A percentile compares a stretch with the other conserved stretches of the same genome.
phyloP scores from a whole-genome alignment of 164 flowering plant genomes.

The Paratinospora sagittata region DNA sequence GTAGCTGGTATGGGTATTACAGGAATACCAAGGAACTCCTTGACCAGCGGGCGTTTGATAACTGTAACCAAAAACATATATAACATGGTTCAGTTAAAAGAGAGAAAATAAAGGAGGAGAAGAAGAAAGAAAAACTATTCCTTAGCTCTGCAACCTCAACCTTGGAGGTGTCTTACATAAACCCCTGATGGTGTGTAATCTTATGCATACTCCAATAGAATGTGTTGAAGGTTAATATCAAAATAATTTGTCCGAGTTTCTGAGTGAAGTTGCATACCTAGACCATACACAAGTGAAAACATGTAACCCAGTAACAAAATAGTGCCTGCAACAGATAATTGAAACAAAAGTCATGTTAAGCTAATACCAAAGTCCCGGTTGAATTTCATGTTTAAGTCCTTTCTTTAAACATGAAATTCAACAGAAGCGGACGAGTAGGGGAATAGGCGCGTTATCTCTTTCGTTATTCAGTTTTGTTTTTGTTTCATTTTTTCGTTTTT shows the following conservation, averaged over 20 bases:
- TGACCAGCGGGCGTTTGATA: slow-evolving; percentile 42
- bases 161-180: too few species aligned
- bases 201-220: too few species aligned
- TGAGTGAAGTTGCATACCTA: slow-evolving; percentile 22
- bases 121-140: too few species aligned
- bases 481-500: too few species aligned
- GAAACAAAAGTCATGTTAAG: neutral
- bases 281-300: slow-evolving; percentile 44
- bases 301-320: slow-evolving; percentile 58
- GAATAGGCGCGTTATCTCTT: too few species aligned
- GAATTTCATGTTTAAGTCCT: neutral
- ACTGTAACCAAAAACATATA: slow-evolving; percentile 23
- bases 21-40: slow-evolving; percentile 36
- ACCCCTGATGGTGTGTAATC: too few species aligned
- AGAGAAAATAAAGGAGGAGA: neutral
- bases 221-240: neutral
- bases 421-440: too few species aligned
- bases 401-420: too few species aligned
- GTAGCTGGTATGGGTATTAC: slow-evolving; percentile 20
- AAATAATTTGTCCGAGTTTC: slow-evolving; percentile 10
- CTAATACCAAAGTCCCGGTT: neutral
- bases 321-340: slow-evolving; percentile 37
- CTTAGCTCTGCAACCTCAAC: too few species aligned
- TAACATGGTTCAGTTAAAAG: neutral
- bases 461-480: too few species aligned